These are phyloP conservation scores for Xerophyta viscosa DNA, from an alignment of 106 monocot genomes.

Conservation along the genomic window DNA sequence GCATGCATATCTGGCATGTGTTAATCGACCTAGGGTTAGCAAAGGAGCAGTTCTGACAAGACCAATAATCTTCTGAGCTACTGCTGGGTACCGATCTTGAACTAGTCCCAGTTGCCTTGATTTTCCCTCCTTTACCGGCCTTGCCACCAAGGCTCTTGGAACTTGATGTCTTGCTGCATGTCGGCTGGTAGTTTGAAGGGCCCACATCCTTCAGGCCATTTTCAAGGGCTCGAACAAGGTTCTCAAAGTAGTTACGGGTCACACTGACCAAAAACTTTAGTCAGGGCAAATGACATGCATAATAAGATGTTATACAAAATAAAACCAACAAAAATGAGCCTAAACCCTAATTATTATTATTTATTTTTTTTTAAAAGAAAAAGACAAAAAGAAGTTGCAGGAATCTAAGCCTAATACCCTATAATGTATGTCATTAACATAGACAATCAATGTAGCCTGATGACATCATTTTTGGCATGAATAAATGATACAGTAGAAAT, in stretches of 20 bases:
- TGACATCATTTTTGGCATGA: too few relatives aligned
- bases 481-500: too few relatives aligned
- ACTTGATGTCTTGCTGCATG: neutral
- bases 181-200: neutral
- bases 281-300: too few relatives aligned
- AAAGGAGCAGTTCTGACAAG: constrained; percentile 66
- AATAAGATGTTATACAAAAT: too few relatives aligned
- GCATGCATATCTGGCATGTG: constrained; percentile 48
- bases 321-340: too few relatives aligned
- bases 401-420: too few relatives aligned
- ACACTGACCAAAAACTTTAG: neutral
- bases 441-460: too few relatives aligned
- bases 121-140: constrained; percentile 35
- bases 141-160: constrained; percentile 17
- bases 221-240: constrained; percentile 26
- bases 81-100: constrained; percentile 22
- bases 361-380: too few relatives aligned
- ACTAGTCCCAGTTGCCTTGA: constrained; percentile 20
- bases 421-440: too few relatives aligned
- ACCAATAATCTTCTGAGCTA: constrained; percentile 49
- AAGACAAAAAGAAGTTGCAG: too few relatives aligned
- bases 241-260: constrained; percentile 24
- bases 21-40: constrained; percentile 31
- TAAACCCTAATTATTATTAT: too few relatives aligned
- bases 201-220: constrained; percentile 20